phyloP scores from a whole-genome alignment of 1,284 basidiomycete genomes.

The Cystobasidium pallidum region DNA sequence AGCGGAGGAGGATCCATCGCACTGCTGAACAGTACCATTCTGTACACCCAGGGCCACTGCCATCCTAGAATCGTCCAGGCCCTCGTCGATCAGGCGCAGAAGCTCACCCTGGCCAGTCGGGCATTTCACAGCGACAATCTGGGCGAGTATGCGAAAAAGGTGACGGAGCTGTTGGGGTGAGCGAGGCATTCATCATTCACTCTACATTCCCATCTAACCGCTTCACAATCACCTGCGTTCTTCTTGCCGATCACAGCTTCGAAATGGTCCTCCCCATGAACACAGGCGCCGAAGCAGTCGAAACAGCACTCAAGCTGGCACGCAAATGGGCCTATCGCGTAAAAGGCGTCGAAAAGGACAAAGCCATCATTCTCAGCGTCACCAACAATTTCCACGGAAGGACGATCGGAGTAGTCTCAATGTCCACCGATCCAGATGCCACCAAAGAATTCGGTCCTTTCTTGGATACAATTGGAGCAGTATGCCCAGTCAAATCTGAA shows the following conservation, averaged over 20 bases:
- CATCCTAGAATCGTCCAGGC: conserved; percentile 76
- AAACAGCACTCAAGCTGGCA: conserved; percentile 81
- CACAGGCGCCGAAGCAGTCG: conserved; percentile 97
- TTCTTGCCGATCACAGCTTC: conserved; percentile 53
- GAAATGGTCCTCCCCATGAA: conserved; percentile 98
- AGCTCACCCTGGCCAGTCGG: conserved; percentile 88
- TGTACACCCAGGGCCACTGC: conserved; percentile 94
- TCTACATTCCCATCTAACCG: too few species aligned
- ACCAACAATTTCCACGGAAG: conserved; percentile 95
- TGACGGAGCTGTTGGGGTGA: conserved; percentile 79
- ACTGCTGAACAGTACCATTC: too few species aligned
- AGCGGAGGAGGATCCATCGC: too few species aligned
- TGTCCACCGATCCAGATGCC: conserved; percentile 94
- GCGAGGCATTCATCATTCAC: too few species aligned
- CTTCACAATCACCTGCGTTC: too few species aligned
- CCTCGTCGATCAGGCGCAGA: conserved; percentile 81
- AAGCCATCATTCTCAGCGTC: conserved; percentile 85
- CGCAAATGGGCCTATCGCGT: conserved; percentile 88
- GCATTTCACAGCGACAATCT: conserved; percentile 96
- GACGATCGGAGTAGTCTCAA: conserved; percentile 66
- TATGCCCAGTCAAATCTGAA: conserved; percentile 62
- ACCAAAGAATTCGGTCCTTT: conserved; percentile 89
- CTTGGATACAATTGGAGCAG: conserved; percentile 79
- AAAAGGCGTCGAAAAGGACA: conserved; percentile 80
- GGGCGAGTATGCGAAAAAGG: conserved; percentile 81